Conservation (phyloP, 495 filamentous ascomycete species). For the Penicillium paxilli region DNA sequence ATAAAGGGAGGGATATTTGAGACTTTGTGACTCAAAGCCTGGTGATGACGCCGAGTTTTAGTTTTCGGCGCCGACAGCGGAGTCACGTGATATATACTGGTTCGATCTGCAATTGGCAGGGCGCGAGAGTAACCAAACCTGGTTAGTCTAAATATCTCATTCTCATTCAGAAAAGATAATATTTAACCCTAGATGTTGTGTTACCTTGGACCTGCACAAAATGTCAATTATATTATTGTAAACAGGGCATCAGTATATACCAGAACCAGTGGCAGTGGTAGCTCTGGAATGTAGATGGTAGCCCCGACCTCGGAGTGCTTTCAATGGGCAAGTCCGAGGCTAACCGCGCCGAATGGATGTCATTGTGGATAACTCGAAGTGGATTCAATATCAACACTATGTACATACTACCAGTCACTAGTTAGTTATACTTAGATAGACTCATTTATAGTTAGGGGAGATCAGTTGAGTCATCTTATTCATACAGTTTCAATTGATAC, state of each 20-base stretch:
- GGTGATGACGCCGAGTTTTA: slow-evolving; percentile 29
- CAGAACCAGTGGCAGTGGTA: too few relatives aligned
- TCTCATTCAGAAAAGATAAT: too few relatives aligned
- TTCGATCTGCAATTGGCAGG: neutral
- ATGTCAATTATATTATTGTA: too few relatives aligned
- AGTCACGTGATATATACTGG: slow-evolving; percentile 32
- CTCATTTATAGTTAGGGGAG: neutral
- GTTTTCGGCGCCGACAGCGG: slow-evolving; percentile 32
- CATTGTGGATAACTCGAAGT: neutral
- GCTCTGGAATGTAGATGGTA: too few relatives aligned
- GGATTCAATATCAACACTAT: neutral
- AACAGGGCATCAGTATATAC: too few relatives aligned
- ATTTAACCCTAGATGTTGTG: too few relatives aligned
- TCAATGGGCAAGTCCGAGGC: slow-evolving; percentile 9
- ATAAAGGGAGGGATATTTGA: slow-evolving; percentile 22
- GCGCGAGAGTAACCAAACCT: neutral
- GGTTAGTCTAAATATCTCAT: neutral
- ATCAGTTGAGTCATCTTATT: neutral
- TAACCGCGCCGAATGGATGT: slow-evolving; percentile 18
- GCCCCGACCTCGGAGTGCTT: slow-evolving; percentile 26
- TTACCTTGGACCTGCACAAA: neutral
- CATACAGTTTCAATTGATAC: neutral
- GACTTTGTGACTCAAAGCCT: slow-evolving; percentile 22
- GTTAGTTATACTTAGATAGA: neutral
- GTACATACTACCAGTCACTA: too few relatives aligned